A percentile compares a stretch with the other conserved stretches of the same genome.
phyloP scores from a whole-genome alignment of 164 flowering plant species.

The Echeveria elegans region DNA sequence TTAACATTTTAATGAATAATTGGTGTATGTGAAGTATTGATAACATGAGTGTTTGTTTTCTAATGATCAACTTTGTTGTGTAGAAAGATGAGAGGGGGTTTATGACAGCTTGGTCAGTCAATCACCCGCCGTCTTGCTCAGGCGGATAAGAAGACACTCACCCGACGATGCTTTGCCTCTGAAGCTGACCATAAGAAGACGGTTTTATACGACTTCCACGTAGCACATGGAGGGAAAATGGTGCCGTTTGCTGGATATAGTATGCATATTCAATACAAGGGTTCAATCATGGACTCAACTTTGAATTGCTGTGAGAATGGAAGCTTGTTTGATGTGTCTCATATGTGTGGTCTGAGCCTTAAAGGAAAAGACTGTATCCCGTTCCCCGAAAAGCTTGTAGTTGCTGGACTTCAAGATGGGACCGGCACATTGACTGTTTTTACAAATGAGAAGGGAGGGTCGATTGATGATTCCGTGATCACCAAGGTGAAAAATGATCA shows the following conservation, averaged over 20 bases:
- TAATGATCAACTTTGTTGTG: not conserved
- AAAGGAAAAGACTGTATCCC: slow-evolving; percentile 77
- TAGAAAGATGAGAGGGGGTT: slow-evolving; percentile 68
- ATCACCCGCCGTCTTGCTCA: slow-evolving; percentile 65
- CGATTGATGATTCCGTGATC: slow-evolving; percentile 95
- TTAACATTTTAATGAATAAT: not conserved
- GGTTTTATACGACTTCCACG: slow-evolving; percentile 81
- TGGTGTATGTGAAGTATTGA: not conserved
- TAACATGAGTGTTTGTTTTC: not conserved
- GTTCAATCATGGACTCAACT: slow-evolving; percentile 96
- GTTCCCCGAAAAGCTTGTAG: slow-evolving; percentile 88
- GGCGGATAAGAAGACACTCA: slow-evolving; percentile 43
- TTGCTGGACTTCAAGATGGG: slow-evolving; percentile 73
- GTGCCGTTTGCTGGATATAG: slow-evolving; percentile 98
- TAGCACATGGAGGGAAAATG: slow-evolving; percentile 90
- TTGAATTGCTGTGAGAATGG: slow-evolving; percentile 81
- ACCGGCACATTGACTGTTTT: slow-evolving; percentile 81
- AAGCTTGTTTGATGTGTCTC: slow-evolving; percentile 85
- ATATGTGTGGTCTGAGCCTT: slow-evolving; percentile 97
- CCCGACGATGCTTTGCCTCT: slow-evolving; percentile 52
- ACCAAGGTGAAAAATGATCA: slow-evolving; percentile 88
- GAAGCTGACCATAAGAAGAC: slow-evolving; percentile 90
- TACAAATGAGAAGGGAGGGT: slow-evolving; percentile 96
- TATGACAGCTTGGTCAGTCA: slow-evolving; percentile 92
- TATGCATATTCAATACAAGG: slow-evolving; percentile 99